A percentile compares a stretch with the other conserved stretches of the same genome.
Conservation (phyloP, 768 basidiomycete genomes). For the Pleurotus tuoliensis region DNA sequence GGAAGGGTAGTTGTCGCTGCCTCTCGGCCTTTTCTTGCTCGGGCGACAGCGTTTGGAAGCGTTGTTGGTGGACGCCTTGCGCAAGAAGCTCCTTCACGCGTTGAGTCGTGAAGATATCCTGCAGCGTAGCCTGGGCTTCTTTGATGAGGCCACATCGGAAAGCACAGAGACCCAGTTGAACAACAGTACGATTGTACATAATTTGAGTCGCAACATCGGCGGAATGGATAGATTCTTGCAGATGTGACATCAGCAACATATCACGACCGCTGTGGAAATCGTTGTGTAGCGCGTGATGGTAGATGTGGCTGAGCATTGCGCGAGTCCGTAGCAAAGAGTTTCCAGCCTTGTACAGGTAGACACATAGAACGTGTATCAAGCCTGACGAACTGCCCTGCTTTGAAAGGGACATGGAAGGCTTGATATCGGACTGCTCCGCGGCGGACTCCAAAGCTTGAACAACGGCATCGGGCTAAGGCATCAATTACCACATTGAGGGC, state of each 20-base stretch:
- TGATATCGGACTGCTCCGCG: conserved; percentile 52
- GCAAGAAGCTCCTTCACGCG: conserved; percentile 96
- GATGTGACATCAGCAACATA: conserved; percentile 98
- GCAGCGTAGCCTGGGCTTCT: conserved; percentile 88
- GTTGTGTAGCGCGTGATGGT: conserved; percentile 94
- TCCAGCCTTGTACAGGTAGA: conserved; percentile 88
- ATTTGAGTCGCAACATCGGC: conserved; percentile 98
- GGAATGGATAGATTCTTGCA: conserved; percentile 94
- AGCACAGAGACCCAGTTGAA: conserved; percentile 94
- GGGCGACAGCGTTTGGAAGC: conserved; percentile 81
- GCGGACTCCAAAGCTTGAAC: conserved; percentile 84
- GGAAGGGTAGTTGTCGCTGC: conserved; percentile 94
- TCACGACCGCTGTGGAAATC: conserved; percentile 96
- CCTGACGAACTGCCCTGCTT: conserved; percentile 54
- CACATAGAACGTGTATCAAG: conserved; percentile 87
- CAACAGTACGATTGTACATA: conserved; percentile 94
- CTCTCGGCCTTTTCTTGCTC: conserved; percentile 98
- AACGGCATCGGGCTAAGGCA: conserved; percentile 80
- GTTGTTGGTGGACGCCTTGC: conserved; percentile 91
- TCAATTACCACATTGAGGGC: conserved; percentile 8
- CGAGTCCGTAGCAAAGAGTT: conserved; percentile 92
- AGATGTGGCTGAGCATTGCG: conserved; percentile 97
- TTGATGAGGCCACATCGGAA: conserved; percentile 94
- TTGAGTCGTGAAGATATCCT: conserved; percentile 95
- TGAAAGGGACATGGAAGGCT: conserved; percentile 59